Percentiles rank a stretch among this genome's conserved stretches.
Conservation (phyloP, 2,329 filamentous ascomycete species). For the Pseudogymnoascus sp. region DNA sequence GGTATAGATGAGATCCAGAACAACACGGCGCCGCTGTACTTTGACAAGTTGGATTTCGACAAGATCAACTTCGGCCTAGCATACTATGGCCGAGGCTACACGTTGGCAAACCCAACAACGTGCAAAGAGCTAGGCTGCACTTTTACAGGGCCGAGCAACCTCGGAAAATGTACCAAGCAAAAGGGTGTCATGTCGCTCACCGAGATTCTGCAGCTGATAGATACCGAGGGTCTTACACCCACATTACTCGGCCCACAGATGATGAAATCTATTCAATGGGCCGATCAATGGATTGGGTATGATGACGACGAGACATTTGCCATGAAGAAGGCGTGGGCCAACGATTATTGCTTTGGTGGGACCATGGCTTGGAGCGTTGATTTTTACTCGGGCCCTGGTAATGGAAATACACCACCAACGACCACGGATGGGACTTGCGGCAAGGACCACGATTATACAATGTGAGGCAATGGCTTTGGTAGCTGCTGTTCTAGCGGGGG, state of each 20-base stretch:
- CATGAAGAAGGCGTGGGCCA: constrained; percentile 21
- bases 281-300: constrained; percentile 26
- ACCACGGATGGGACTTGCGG: constrained; percentile 16
- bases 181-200: constrained; percentile 27
- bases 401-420: constrained; percentile 8
- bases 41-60: constrained; percentile 30
- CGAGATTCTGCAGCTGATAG: constrained; percentile 29
- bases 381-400: constrained; percentile 18
- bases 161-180: constrained; percentile 21
- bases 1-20: constrained; percentile 36
- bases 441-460: constrained; percentile 4
- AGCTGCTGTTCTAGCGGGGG: constrained; percentile 17
- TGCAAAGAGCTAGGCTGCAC: constrained; percentile 19
- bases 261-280: constrained; percentile 13
- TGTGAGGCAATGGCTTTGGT: constrained; percentile 13
- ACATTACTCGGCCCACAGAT: background rate
- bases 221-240: background rate
- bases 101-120: constrained; percentile 13
- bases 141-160: constrained; percentile 17
- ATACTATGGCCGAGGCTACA: constrained; percentile 41
- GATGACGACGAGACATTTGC: constrained; percentile 24
- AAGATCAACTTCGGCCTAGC: constrained; percentile 42
- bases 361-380: constrained; percentile 26
- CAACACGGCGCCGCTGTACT: constrained; percentile 34
- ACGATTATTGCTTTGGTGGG: constrained; percentile 25